Percentiles rank a stretch among this genome's conserved stretches.
Evolutionary conservation across 2,329 filamentous ascomycete species (phyloP).

Genomic region (Aspergillus ustus): DNA sequence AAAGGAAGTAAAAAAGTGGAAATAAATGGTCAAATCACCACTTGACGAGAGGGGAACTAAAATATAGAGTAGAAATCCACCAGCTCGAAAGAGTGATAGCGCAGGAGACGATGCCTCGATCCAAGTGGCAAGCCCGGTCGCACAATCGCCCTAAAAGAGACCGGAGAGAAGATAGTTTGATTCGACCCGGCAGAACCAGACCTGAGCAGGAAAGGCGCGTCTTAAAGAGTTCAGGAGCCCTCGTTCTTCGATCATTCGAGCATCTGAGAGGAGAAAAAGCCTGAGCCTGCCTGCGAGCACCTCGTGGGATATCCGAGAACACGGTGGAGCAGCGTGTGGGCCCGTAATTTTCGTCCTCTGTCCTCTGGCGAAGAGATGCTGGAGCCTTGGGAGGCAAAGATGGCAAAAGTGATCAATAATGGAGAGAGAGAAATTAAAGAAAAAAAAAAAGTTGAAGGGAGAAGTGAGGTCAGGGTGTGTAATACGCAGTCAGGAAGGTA

Average conservation of each 20-base stretch:
- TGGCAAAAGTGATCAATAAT: neutral
- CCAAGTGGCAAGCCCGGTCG: conserved; percentile 30
- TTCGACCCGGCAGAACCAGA: conserved; percentile 32
- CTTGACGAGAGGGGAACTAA: conserved; percentile 20
- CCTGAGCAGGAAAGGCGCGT: conserved; percentile 33
- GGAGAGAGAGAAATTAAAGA: conserved; percentile 10
- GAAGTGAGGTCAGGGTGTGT: conserved; percentile 17
- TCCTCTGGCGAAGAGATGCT: conserved; percentile 18
- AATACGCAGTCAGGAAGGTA: conserved; percentile 21
- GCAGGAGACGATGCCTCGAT: conserved; percentile 31
- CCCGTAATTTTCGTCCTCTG: conserved; percentile 29
- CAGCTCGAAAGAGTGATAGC: conserved; percentile 30
- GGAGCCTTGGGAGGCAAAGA: conserved; percentile 6
- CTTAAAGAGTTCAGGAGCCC: conserved; percentile 35
- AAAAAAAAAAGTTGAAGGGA: conserved; percentile 9
- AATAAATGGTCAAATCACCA: conserved; percentile 28
- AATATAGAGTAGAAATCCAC: conserved; percentile 29
- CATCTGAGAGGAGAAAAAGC: conserved; percentile 19
- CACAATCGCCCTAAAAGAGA: conserved; percentile 32
- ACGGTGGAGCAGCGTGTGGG: conserved; percentile 38
- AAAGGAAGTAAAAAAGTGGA: conserved; percentile 13
- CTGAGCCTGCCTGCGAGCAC: conserved; percentile 24
- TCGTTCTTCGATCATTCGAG: neutral
- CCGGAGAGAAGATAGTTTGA: conserved; percentile 31
- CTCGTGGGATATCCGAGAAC: conserved; percentile 46